phyloP scores from a whole-genome alignment of 805 yeast genomes.

The Blastobotrys attinorum region DNA sequence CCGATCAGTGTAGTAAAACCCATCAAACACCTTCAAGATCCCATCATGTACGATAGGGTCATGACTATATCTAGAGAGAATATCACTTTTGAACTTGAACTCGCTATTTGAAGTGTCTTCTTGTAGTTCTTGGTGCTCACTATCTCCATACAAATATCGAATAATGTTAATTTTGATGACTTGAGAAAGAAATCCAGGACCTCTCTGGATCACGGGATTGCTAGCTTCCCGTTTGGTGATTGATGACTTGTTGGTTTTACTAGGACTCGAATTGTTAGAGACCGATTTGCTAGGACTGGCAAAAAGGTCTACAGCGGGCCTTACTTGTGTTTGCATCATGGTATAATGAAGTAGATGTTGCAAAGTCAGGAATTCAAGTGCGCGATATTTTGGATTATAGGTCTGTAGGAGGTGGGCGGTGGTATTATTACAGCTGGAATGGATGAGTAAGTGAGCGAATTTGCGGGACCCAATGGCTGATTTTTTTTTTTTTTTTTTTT shows the following conservation, averaged over 20 bases:
- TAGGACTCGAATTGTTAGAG: too few relatives aligned
- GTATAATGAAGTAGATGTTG: background rate
- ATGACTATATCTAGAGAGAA: background rate
- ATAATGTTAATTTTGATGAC: background rate
- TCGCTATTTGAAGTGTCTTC: too few relatives aligned
- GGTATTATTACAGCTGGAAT: too few relatives aligned
- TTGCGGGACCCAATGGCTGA: too few relatives aligned
- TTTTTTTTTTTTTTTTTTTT: too few relatives aligned
- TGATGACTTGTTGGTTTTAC: too few relatives aligned
- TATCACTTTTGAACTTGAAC: background rate
- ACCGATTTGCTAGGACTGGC: background rate
- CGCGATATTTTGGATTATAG: background rate
- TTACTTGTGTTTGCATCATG: background rate
- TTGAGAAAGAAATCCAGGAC: background rate
- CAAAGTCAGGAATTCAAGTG: background rate
- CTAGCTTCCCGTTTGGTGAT: background rate
- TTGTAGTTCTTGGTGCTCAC: background rate
- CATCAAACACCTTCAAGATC: conserved; percentile 1
- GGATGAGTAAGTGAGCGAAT: too few relatives aligned
- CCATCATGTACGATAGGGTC: background rate
- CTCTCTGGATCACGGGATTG: background rate
- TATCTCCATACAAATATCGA: background rate
- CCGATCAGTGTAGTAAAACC: background rate
- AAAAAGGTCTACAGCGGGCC: background rate
- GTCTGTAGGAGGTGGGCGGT: background rate